Evolutionary conservation across 768 basidiomycete species (phyloP).

Genomic region (Thelephora ganbajun): DNA sequence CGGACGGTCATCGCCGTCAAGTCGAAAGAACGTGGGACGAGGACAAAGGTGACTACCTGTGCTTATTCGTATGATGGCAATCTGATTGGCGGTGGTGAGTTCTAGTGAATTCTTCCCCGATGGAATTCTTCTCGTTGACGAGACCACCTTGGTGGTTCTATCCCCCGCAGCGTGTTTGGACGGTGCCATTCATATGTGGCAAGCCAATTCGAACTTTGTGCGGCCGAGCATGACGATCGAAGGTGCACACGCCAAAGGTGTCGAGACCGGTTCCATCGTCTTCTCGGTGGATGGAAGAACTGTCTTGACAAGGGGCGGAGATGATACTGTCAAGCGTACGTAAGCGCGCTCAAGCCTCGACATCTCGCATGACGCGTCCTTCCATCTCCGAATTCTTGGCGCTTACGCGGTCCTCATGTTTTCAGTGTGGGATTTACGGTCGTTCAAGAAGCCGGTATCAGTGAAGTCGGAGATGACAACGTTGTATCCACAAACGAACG

Average conservation of each 20-base stretch:
- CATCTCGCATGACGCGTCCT: neutral
- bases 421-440: conserved; percentile 87
- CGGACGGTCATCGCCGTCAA: conserved; percentile 94
- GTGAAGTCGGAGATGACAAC: conserved; percentile 52
- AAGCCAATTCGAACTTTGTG: conserved; percentile 83
- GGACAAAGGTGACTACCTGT: conserved; percentile 83
- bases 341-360: conserved; percentile 9
- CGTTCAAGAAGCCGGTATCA: conserved; percentile 80
- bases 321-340: conserved; percentile 91
- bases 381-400: conserved; percentile 2
- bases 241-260: conserved; percentile 75
- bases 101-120: conserved; percentile 5
- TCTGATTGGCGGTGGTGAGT: conserved; percentile 75
- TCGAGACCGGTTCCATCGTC: conserved; percentile 74
- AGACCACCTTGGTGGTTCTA: conserved; percentile 2
- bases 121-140: neutral
- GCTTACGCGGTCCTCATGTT: neutral
- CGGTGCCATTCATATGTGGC: conserved; percentile 90
- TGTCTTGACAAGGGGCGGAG: conserved; percentile 80
- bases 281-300: conserved; percentile 85
- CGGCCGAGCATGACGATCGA: conserved; percentile 80
- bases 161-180: conserved; percentile 61
- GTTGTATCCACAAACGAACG: conserved; percentile 85
- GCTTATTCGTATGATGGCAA: conserved; percentile 84
- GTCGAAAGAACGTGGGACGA: conserved; percentile 86